Conservation (phyloP, 495 filamentous ascomycete genomes). For the Aspergillus affinis region DNA sequence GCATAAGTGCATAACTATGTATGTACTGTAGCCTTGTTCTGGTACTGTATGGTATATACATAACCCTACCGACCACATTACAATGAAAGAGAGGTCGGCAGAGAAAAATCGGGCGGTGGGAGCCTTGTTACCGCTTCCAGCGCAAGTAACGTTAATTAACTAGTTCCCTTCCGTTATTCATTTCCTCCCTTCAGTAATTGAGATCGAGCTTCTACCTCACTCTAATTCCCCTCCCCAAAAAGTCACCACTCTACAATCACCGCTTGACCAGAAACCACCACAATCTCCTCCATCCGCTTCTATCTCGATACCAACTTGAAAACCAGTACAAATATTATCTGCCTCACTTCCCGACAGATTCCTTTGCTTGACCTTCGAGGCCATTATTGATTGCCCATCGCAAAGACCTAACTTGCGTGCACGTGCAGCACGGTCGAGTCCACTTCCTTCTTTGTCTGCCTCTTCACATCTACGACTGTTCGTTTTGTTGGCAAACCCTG, state of each 20-base stretch:
- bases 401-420: not conserved
- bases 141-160: too few species aligned
- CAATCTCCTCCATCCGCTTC: not conserved
- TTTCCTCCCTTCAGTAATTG: not conserved
- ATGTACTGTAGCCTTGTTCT: too few species aligned
- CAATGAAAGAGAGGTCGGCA: not conserved
- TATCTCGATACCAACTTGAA: not conserved
- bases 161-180: too few species aligned
- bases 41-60: too few species aligned
- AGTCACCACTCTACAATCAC: not conserved
- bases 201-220: not conserved
- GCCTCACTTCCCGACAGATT: not conserved
- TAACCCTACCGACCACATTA: not conserved
- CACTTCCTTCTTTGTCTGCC: not conserved
- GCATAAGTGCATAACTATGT: too few species aligned
- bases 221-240: not conserved
- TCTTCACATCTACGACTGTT: not conserved
- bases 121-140: not conserved
- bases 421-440: not conserved
- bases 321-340: not conserved
- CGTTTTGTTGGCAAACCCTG: not conserved
- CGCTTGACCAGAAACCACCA: not conserved
- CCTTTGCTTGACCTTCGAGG: not conserved
- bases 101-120: not conserved
- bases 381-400: not conserved